phyloP scores from a whole-genome alignment of 2,329 filamentous ascomycete genomes.

The Macrophomina phaseolina region DNA sequence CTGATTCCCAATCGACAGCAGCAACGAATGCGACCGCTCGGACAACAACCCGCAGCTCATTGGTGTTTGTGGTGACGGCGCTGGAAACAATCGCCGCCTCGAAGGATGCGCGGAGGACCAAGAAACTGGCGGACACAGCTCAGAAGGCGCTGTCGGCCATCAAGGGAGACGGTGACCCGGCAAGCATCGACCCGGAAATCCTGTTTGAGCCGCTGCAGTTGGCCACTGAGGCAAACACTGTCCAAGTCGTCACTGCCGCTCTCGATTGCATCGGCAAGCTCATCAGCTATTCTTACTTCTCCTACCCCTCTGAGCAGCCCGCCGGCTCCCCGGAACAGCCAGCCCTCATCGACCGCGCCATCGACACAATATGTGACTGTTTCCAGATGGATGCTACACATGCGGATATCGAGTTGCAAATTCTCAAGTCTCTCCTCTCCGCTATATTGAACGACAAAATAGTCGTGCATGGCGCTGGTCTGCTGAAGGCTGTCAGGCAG shows the following conservation, averaged over 20 bases:
- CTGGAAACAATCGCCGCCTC: conserved; percentile 90
- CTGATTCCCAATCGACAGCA: conserved; percentile 66
- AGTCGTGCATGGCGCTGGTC: conserved; percentile 92
- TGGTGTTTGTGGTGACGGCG: conserved; percentile 93
- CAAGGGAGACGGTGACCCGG: conserved; percentile 75
- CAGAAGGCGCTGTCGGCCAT: conserved; percentile 84
- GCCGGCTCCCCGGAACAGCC: conserved; percentile 51
- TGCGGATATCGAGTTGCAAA: conserved; percentile 92
- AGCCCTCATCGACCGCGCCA: conserved; percentile 93
- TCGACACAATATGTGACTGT: conserved; percentile 99
- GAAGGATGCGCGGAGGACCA: conserved; percentile 87
- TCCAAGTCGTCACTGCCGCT: conserved; percentile 84
- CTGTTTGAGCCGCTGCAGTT: conserved; percentile 91
- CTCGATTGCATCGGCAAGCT: conserved; percentile 98
- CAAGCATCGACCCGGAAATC: conserved; percentile 85
- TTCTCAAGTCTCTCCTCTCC: conserved; percentile 93
- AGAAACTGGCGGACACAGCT: conserved; percentile 80
- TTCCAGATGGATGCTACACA: conserved; percentile 96
- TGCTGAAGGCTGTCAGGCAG: conserved; percentile 94
- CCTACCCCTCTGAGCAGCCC: conserved; percentile 63
- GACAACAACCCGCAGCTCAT: conserved; percentile 80
- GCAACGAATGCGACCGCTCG: conserved; percentile 57
- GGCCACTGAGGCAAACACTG: conserved; percentile 84
- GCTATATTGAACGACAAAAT: conserved; percentile 99
- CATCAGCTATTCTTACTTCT: conserved; percentile 98